Evolutionary conservation across 2,329 filamentous ascomycete genomes (phyloP), one percentile per base, ranked within the genome.

Genomic region (Cladosporium sp.): DNA sequence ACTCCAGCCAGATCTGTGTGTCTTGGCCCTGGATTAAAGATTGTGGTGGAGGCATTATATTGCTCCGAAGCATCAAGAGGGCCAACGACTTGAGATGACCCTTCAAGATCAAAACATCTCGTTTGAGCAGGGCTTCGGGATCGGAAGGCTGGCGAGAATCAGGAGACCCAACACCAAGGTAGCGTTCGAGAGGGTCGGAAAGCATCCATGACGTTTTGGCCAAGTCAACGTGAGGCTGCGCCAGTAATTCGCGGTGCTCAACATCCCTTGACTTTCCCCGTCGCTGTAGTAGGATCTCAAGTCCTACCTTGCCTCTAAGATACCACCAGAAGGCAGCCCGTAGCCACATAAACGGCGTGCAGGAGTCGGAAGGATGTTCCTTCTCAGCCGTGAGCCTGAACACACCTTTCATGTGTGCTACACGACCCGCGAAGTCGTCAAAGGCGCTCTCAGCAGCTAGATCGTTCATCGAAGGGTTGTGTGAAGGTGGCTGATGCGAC

Each of bases 281-380:
- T 64, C 71, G 71, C 5, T 84, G 81, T 56, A 96, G 88, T 46
- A 89, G 83, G 14, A 80, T 78, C 76, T 97, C 93, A 60, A 97
- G 82, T 11, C 88, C 88, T 73, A 89, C 86, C 67, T 93, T 88
- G 23, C 93, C 93, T 70, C 87, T 90, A 54, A 96, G 75, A 73
- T 97, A 96, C 93, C 93, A 97, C 93, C 93, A 97, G 0, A 91
- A 81, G 3, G 88, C 89, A 26, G 88, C 89, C 65, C 91, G 85
- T 11, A 90, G 83, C 80, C 93, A 89, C 58, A 72, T 71, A 1
- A 66, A 43, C 0, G 89, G 83, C 0, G 87, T 81, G 59, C 86
- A 89, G 32, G 85, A 83, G 64, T 86, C 83, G 5, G 93, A 75
- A 0, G 91, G 88, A 68, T 86, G 88, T 32, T 89, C 82, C 34